A percentile compares a stretch with the other conserved stretches of the same genome.
These are phyloP conservation scores for Cercospora sojina DNA, from an alignment of 2,329 filamentous ascomycete genomes.

Conservation along the genomic window DNA sequence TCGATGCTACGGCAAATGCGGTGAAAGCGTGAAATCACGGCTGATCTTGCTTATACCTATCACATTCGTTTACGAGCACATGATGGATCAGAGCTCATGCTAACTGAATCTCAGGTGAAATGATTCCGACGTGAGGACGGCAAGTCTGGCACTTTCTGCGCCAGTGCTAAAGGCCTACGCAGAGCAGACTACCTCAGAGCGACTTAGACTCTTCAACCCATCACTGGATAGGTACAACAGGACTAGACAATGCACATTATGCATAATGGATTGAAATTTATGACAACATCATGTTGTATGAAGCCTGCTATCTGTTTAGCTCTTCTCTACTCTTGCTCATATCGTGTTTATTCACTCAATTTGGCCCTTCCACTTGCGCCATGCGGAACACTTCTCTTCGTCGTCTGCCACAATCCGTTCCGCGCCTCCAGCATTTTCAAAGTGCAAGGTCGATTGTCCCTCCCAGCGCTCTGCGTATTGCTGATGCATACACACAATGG, in stretches of 20 bases:
- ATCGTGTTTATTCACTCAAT: not conserved
- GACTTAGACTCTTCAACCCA: not conserved
- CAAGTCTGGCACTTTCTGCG: not conserved
- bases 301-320: not conserved
- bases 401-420: not conserved
- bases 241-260: not conserved
- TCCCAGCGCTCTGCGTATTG: not conserved
- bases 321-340: not conserved
- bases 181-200: not conserved
- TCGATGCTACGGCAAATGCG: slow-evolving; percentile 16
- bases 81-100: not conserved
- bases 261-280: not conserved
- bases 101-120: not conserved
- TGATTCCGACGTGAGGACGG: not conserved
- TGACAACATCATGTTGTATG: not conserved
- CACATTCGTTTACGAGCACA: not conserved
- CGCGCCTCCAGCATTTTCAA: not conserved
- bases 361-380: not conserved
- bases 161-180: not conserved
- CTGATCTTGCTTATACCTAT: slow-evolving; percentile 1
- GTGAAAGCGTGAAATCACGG: slow-evolving; percentile 14
- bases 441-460: not conserved
- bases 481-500: too few relatives aligned
- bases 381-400: not conserved
- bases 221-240: not conserved